Evolutionary conservation across 352 stramenopile genomes (phyloP).

Genomic region (Phytopythium sindhum): DNA sequence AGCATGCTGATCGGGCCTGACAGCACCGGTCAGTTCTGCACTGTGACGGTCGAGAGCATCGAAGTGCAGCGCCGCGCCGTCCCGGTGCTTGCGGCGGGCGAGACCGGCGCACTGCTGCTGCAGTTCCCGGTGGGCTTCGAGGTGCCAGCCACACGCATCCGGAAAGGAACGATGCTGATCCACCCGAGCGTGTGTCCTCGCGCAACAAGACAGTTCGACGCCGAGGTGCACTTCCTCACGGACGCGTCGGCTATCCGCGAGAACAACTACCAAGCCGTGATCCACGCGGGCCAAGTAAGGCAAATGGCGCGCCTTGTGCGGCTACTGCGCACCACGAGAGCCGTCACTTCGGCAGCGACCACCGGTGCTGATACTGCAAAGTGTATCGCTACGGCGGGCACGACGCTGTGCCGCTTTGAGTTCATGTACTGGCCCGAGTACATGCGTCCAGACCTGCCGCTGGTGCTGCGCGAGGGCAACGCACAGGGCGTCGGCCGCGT

Average conservation of each 20-base stretch:
- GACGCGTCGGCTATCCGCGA: conserved; percentile 53
- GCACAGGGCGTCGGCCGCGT: conserved; percentile 72
- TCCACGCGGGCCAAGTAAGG: conserved; percentile 73
- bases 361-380: conserved; percentile 11
- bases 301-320: conserved; percentile 80
- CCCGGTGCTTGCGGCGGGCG: conserved; percentile 50
- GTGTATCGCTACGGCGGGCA: conserved; percentile 13
- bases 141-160: conserved; percentile 24
- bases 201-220: conserved; percentile 69
- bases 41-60: conserved; percentile 70
- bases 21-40: conserved; percentile 51
- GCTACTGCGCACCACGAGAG: conserved; percentile 19
- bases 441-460: conserved; percentile 66
- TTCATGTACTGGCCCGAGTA: conserved; percentile 89
- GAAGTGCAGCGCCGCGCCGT: conserved; percentile 74
- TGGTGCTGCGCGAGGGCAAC: conserved; percentile 65
- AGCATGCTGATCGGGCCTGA: conserved; percentile 66
- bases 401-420: conserved; percentile 71
- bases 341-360: conserved; percentile 3
- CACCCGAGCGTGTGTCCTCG: conserved; percentile 60
- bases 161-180: conserved; percentile 71
- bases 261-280: conserved; percentile 73
- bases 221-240: conserved; percentile 68
- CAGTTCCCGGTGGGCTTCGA: conserved; percentile 23
- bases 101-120: conserved; percentile 70